phyloP scores from a whole-genome alignment of 192 early-diverging fungal species.

The Umbelopsis ramanniana region DNA sequence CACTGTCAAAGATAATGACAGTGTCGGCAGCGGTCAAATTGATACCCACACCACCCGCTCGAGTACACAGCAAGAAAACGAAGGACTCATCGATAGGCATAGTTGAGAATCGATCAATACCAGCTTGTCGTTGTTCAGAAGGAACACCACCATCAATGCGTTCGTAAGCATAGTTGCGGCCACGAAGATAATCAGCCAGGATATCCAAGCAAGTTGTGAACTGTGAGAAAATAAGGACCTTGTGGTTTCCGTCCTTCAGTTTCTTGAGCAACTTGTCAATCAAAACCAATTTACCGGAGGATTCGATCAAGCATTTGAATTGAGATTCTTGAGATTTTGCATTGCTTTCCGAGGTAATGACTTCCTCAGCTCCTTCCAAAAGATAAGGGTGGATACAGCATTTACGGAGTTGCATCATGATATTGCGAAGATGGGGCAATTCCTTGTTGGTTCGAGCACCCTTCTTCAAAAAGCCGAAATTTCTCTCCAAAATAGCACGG shows the following conservation, averaged over 20 bases:
- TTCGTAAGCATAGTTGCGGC: conserved; percentile 72
- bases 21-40: conserved; percentile 90
- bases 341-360: conserved; percentile 68
- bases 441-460: conserved; percentile 62
- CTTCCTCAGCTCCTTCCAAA: conserved; percentile 77
- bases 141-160: conserved; percentile 82
- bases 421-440: conserved; percentile 79
- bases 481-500: conserved; percentile 80
- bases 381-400: conserved; percentile 90
- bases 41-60: conserved; percentile 88
- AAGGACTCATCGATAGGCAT: conserved; percentile 72
- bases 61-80: conserved; percentile 85
- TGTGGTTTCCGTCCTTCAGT: conserved; percentile 75
- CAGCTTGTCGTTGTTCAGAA: conserved; percentile 80
- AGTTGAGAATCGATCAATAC: conserved; percentile 83
- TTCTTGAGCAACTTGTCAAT: conserved; percentile 83
- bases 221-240: conserved; percentile 89
- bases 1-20: conserved; percentile 84
- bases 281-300: conserved; percentile 80
- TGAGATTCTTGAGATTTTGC: conserved; percentile 62
- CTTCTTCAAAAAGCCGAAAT: conserved; percentile 82
- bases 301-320: conserved; percentile 72
- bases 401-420: conserved; percentile 90
- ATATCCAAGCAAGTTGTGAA: conserved; percentile 85
- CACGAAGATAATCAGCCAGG: conserved; percentile 80